These are phyloP conservation scores for Trichophyton simii DNA, from an alignment of 2,329 filamentous ascomycete species.

Conservation along the genomic window DNA sequence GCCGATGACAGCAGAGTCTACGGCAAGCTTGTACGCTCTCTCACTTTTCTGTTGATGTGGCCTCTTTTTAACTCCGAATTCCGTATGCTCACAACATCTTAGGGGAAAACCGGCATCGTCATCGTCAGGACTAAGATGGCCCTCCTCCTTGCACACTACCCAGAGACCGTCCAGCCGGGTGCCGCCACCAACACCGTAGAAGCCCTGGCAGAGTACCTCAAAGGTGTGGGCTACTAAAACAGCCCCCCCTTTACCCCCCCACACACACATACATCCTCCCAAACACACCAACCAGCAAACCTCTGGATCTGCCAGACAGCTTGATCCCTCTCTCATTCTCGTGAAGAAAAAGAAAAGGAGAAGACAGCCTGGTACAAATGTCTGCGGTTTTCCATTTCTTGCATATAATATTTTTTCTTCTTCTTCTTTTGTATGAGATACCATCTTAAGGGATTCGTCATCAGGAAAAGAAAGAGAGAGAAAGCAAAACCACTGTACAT, in stretches of 20 bases:
- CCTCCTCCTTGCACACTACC: slow-evolving; percentile 79
- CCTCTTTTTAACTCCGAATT: background rate
- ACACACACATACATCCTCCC: too few species aligned
- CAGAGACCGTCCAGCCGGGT: slow-evolving; percentile 58
- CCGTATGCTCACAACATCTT: background rate
- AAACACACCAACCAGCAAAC: background rate
- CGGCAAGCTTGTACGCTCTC: slow-evolving; percentile 53
- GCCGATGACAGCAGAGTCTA: slow-evolving; percentile 70
- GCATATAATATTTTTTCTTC: background rate
- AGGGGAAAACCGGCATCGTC: slow-evolving; percentile 70
- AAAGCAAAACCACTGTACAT: background rate
- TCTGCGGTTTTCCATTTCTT: background rate
- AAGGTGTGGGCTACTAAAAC: slow-evolving; percentile 58
- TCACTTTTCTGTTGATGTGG: too few species aligned
- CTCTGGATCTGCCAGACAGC: background rate
- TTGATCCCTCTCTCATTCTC: background rate
- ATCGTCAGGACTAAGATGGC: slow-evolving; percentile 80
- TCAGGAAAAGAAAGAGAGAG: background rate
- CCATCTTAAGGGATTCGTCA: background rate
- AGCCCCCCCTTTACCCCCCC: background rate
- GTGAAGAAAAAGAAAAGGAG: background rate
- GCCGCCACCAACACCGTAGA: slow-evolving; percentile 68
- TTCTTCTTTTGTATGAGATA: background rate
- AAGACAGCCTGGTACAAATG: background rate
- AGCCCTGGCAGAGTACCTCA: slow-evolving; percentile 76